Conservation (phyloP, 345 rosid genomes). For the Eucalyptus polyanthemos region DNA sequence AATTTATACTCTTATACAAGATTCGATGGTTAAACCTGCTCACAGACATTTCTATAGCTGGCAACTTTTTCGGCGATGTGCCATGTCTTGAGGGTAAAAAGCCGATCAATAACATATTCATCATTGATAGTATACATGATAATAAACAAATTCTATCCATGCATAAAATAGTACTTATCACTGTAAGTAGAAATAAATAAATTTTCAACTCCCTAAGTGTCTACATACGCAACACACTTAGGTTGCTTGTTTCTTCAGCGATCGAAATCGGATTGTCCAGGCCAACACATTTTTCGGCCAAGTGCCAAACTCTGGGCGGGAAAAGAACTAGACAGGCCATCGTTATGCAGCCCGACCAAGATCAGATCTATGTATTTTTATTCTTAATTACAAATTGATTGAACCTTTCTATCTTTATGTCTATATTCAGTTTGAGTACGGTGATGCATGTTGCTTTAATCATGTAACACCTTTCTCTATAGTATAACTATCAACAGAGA, state of each 20-base stretch:
- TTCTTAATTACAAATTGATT: not conserved
- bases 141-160: not conserved
- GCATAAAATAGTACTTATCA: not conserved
- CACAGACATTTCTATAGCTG: not conserved
- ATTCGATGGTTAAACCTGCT: not conserved
- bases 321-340: not conserved
- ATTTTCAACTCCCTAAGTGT: not conserved
- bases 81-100: not conserved
- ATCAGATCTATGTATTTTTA: not conserved
- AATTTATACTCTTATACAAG: not conserved
- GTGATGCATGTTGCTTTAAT: not conserved
- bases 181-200: not conserved
- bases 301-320: not conserved
- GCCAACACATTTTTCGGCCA: not conserved
- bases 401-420: not conserved
- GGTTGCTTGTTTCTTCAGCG: not conserved
- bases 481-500: not conserved
- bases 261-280: not conserved
- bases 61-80: rapidly evolving
- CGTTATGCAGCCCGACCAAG: not conserved
- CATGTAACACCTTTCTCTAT: not conserved
- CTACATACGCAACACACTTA: not conserved
- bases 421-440: not conserved
- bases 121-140: not conserved
- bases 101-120: not conserved